Conservation (phyloP, 1,284 basidiomycete genomes). For the Omphalotus olearius region DNA sequence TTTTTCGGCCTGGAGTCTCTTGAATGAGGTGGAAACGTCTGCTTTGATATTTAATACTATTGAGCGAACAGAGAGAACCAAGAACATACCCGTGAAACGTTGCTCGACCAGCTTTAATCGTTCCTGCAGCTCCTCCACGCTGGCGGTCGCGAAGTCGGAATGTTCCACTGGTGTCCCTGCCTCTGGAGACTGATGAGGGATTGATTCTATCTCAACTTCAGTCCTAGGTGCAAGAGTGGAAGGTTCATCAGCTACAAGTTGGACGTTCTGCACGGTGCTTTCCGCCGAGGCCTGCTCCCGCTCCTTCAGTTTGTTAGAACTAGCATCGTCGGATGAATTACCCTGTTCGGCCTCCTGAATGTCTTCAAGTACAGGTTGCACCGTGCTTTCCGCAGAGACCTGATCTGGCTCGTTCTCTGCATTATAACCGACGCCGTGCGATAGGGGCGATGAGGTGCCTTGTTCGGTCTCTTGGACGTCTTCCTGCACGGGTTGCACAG, state of each 20-base stretch:
- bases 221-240: background rate
- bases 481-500: no score
- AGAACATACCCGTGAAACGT: conserved; percentile 56
- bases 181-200: background rate
- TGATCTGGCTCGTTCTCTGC: no score
- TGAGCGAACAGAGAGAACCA: conserved; percentile 13
- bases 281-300: background rate
- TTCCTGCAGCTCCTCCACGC: conserved; percentile 55
- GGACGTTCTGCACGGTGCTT: background rate
- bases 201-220: background rate
- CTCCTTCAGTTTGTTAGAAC: background rate
- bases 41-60: conserved; percentile 7
- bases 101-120: conserved; percentile 67
- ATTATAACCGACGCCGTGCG: no score
- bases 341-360: no score
- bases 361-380: no score
- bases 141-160: background rate
- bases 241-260: background rate
- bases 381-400: no score
- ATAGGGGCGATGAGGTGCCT: no score
- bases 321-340: no score
- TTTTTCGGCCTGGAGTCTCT: conserved; percentile 68
- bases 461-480: no score
- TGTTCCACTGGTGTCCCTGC: background rate
- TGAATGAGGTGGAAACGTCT: conserved; percentile 78